Conservation (phyloP, 2,329 filamentous ascomycete genomes). For the Sporothrix pallida region DNA sequence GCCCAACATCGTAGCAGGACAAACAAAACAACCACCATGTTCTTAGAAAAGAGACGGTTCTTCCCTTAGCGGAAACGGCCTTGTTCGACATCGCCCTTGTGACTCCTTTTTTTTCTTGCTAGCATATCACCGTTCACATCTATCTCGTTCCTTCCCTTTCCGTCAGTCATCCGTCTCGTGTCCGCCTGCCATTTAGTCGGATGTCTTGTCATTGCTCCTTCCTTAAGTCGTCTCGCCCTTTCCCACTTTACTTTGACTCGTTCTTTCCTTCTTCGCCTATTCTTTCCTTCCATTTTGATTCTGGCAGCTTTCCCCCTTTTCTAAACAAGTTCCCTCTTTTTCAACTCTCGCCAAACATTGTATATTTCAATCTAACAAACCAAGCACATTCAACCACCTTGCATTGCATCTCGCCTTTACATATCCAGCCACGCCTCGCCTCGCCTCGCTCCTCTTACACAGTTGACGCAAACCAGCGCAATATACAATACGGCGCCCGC, state of each 20-base stretch:
- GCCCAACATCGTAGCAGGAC: neutral
- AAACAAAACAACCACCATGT: neutral
- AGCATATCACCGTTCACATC: neutral
- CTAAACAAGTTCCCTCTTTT: neutral
- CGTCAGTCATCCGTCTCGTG: constrained; percentile 15
- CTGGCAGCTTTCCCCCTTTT: neutral
- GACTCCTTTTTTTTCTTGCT: neutral
- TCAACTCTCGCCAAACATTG: neutral
- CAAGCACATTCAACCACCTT: neutral
- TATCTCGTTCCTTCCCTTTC: constrained; percentile 6
- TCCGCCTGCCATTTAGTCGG: constrained; percentile 1
- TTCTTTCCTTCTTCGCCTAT: neutral
- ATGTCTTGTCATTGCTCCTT: neutral
- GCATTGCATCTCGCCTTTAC: constrained; percentile 11
- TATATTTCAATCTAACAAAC: neutral
- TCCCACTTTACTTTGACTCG: neutral
- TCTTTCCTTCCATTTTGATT: neutral
- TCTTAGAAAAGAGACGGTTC: constrained; percentile 10
- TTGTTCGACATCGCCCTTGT: neutral
- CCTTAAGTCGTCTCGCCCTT: neutral
- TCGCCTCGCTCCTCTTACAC: constrained; percentile 18
- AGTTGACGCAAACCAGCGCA: constrained; percentile 23
- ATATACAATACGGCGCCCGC: constrained; percentile 18
- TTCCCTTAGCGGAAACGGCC: constrained; percentile 23
- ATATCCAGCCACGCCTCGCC: constrained; percentile 17